These are phyloP conservation scores for Phytophthora aleatoria DNA, from an alignment of 352 stramenopile genomes.

Conservation along the genomic window DNA sequence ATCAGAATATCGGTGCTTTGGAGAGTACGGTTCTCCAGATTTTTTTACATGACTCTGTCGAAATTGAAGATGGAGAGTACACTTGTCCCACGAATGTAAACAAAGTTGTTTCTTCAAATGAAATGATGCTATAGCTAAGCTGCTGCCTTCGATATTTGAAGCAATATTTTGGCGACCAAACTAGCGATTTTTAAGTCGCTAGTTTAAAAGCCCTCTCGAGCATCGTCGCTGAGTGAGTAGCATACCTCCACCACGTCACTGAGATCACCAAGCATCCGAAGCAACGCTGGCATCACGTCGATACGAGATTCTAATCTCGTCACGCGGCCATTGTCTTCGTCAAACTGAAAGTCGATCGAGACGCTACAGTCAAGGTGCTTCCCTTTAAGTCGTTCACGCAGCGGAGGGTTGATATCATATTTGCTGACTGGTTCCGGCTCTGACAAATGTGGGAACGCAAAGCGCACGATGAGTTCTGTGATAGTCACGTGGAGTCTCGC, in stretches of 20 bases:
- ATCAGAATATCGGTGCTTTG: too few relatives aligned
- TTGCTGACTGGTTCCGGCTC: conserved; percentile 3
- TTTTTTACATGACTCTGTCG: too few relatives aligned
- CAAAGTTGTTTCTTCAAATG: too few relatives aligned
- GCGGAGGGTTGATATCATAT: conserved; percentile 3
- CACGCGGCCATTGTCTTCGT: conserved; percentile 12
- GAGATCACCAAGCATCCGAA: conserved; percentile 4
- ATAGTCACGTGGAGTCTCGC: neutral
- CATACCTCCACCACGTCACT: conserved; percentile 5
- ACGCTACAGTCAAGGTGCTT: conserved; percentile 6
- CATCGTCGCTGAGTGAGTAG: neutral
- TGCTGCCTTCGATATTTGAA: too few relatives aligned
- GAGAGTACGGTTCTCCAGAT: too few relatives aligned
- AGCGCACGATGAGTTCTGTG: conserved; percentile 1
- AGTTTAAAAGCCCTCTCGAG: neutral
- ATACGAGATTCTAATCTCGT: conserved; percentile 4
- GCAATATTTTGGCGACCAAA: too few relatives aligned
- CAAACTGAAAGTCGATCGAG: conserved; percentile 15
- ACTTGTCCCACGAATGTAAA: too few relatives aligned
- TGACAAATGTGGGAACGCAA: conserved; percentile 6
- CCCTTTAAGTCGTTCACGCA: conserved; percentile 3
- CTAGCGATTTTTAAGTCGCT: too few relatives aligned
- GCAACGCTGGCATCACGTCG: conserved; percentile 13
- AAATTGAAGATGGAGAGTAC: too few relatives aligned
- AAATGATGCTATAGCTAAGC: too few relatives aligned